Base-by-base conservation (phyloP, 2,329 filamentous ascomycete species). In the Hirsutella thompsonii region DNA sequence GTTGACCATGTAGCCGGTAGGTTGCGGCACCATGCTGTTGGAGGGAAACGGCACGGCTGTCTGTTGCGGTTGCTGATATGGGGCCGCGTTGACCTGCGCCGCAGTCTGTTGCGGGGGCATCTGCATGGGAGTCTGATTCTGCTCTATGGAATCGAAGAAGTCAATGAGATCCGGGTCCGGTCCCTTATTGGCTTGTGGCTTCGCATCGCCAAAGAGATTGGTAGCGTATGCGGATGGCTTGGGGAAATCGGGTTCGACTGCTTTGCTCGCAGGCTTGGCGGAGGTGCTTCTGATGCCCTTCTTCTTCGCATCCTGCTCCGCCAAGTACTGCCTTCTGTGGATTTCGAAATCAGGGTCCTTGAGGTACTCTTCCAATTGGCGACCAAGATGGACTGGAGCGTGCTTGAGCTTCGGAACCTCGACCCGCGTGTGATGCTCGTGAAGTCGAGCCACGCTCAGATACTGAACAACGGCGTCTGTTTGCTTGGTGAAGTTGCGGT, bases 361-460 rank as follows among this genome's bases (percentile, higher is more conserved):
- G 36, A 98, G 68, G 56, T 98, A 96, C 51, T 98, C 92, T 58
- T 96, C 88, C 20, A 98, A 72, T 42, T 94, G 87, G 20, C 81
- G 81, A 14, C 86, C 85, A 40, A 98, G 64, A 55, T 92, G 94
- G 1, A 93, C 89, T 1, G 92, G 93, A 5, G 92, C 92, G 58
- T 98, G 92, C 66, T 95, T 96, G 49, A 98, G 73, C 66, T 94
- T 95, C 9, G 92, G 92, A 8, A 98, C 93, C 55, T 95, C 87
- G 32, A 98, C 75, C 45, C 90, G 74, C 5, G 92, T 98, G 47
- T 89, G 86, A 56, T 89, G 82, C 62, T 96, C 88, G 57, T 90
- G 92, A 56, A 92, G 83, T 46, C 90, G 78, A 36, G 92, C 92
- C 35, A 90, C 73, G 51, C 81, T 81, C 36, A 98, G 74, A 55